Evolutionary conservation across 1,139 yeast species (phyloP), one percentile per base, ranked within the genome.

Genomic region (Magnusiomyces tetraspermus): DNA sequence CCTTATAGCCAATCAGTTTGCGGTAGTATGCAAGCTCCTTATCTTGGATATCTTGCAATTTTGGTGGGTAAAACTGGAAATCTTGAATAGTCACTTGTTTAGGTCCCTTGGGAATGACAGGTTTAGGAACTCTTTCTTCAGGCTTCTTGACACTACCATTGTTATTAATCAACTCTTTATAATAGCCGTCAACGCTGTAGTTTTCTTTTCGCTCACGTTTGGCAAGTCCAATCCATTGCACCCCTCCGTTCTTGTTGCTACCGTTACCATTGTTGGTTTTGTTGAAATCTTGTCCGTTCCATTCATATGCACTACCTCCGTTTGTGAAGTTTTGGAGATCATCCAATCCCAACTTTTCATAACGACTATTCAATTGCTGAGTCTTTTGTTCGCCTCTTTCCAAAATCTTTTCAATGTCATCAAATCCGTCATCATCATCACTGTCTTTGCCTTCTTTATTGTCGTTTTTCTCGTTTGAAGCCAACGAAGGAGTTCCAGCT

Each of bases 261-360:
- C 50, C 46, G 36, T 59, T 59, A 49, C 60, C 60, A 40, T 55
- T 57, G 42, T 54, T 78, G 75, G 21, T 73, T 74, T 87, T 85
- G 45, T 90, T 85, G 65, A 88, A 90, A 63, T 88, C 88, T 61
- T 85, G 82, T 21, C 97, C 97, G 64, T 90, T 88, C 97, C 97
- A 90, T 69, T 89, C 96, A 67, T 89, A 90, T 0, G 96, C 92
- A 1, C 95, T 86, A 36, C 80, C 80, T 60, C 89, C 96, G 17
- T 89, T 81, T 0, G 90, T 79, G 63, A 92, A 89, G 65, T 87
- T 87, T 65, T 90, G 97, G 55, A 92, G 71, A 64, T 92, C 97
- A 63, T 92, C 97, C 46, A 92, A 73, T 19, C 97, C 97, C 46
- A 92, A 74, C 48, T 83, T 80, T 52, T 87, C 83, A 67, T 87